Conservation (phyloP, 176 grass and related monocot genomes). For the Carex myosuroides region DNA sequence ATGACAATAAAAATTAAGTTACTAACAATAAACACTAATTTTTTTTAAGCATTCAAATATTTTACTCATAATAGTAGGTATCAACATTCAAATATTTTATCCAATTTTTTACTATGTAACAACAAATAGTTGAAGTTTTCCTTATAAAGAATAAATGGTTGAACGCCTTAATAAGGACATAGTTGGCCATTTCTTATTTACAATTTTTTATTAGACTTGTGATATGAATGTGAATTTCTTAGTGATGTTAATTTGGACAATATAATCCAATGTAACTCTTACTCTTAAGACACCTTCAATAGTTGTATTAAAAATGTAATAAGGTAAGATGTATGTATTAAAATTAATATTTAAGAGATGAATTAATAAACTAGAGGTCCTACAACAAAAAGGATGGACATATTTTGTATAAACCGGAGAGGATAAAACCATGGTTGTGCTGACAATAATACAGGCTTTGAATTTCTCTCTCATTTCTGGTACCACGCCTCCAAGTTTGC, state of each 20-base stretch:
- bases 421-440: not conserved
- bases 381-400: not conserved
- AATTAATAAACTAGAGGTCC: not conserved
- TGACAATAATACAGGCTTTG: not conserved
- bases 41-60: too few relatives aligned
- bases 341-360: not conserved
- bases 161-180: not conserved
- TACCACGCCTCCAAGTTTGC: not conserved
- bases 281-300: too few relatives aligned
- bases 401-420: not conserved
- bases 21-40: too few relatives aligned
- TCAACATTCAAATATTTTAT: too few relatives aligned
- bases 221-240: not conserved
- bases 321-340: too few relatives aligned
- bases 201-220: not conserved
- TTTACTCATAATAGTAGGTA: too few relatives aligned
- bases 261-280: too few relatives aligned
- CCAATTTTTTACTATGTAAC: too few relatives aligned
- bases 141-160: too few relatives aligned
- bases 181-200: not conserved
- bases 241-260: not conserved
- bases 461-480: not conserved
- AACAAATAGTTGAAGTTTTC: too few relatives aligned
- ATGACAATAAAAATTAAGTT: too few relatives aligned
- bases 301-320: too few relatives aligned